These are phyloP conservation scores for Puccinia triticina DNA, from an alignment of 1,284 basidiomycete genomes.

Conservation along the genomic window DNA sequence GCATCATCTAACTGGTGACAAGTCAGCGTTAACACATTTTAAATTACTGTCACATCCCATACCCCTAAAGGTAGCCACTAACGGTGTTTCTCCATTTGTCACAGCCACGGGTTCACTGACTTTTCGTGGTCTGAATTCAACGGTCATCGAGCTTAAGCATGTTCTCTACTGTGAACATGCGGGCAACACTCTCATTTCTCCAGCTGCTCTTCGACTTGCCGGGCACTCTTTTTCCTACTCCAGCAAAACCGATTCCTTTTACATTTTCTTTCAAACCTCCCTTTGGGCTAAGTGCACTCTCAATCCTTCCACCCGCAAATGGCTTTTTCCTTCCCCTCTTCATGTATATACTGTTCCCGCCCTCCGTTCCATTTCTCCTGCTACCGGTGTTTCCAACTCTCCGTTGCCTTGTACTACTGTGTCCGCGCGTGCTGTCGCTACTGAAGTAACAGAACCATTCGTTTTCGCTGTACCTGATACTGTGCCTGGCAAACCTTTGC, in stretches of 20 bases:
- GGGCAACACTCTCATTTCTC: background rate
- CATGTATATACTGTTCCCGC: too few species aligned
- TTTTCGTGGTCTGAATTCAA: constrained; percentile 1
- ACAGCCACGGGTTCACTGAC: background rate
- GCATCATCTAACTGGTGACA: background rate
- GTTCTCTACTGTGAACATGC: background rate
- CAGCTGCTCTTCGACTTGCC: background rate
- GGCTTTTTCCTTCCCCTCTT: background rate
- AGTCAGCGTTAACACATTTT: background rate
- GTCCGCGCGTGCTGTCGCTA: background rate
- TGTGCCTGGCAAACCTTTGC: background rate
- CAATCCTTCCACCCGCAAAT: background rate
- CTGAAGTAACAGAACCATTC: background rate
- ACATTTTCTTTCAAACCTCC: too few species aligned
- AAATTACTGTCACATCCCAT: background rate
- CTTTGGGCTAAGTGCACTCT: background rate
- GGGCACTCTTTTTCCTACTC: background rate
- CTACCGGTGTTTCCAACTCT: too few species aligned
- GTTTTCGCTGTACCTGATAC: background rate
- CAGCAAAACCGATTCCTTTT: background rate
- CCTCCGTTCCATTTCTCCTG: too few species aligned
- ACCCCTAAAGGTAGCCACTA: background rate
- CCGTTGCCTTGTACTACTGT: too few species aligned
- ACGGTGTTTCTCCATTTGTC: background rate
- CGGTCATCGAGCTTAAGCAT: background rate